Evolutionary conservation across 148 eudicot species (phyloP), one percentile per base, ranked within the genome.

Genomic region (Nepenthes gracilis): DNA sequence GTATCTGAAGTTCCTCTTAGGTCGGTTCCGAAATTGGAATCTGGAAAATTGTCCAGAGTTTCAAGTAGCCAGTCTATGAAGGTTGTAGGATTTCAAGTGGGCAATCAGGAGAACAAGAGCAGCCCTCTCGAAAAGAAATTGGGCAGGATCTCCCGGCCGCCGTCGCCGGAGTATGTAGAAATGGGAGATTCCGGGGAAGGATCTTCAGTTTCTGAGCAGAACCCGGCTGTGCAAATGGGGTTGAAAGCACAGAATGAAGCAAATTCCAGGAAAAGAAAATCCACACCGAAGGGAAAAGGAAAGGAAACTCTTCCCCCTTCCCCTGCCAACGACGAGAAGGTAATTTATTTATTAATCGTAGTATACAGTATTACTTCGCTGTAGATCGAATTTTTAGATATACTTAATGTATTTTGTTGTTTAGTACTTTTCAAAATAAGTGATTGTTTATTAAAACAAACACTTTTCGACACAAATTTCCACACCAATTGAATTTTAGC

Each of bases 151-250:
- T n/a, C 53, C 12, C 12, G 53, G 43, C 9, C 57, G 60, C 65
- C 61, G 38, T 55, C 65, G 13, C 65, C 71, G 2, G 74, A 65
- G 51, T 68, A 64, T 35, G 72, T 48, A 36, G 79, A 78, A 52
- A 40, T 66, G 54, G 80, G 78, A 1, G 90, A 85, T 66, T 85
- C 96, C 2, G 66, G 78, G 57, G 97, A 90, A 75, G 81, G 78
- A 47, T 90, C 95, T 48, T 79, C 97, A 10, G 80, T 90, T 62
- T 84, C 91, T 66, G 97, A 90, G 70, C 95, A 84, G 72, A 90
- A 75, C 79, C 75, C 85, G 47, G 82, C 35, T 71, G 83, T 67
- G 55, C 79, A 73, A 66, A 61, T 47, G 55, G 77, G 67, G 12
- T 14, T 69, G 35, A 82, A 70, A 62, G 56, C 38, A 70, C 81